phyloP scores from a whole-genome alignment of 768 basidiomycete species.

The Hygrophoropsis aurantiaca region DNA sequence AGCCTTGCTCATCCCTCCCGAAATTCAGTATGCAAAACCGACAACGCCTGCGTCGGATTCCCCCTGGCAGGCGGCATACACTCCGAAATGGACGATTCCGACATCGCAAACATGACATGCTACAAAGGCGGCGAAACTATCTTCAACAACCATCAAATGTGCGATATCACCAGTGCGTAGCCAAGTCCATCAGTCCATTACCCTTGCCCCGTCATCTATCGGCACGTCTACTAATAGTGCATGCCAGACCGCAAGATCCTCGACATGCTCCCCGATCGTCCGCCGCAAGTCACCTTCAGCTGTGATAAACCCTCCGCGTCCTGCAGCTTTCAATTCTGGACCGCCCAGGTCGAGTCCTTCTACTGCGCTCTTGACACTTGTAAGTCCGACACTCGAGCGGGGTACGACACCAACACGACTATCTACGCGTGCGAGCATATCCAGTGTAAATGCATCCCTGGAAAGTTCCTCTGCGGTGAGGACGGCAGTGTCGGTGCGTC shows the following conservation, averaged over 20 bases:
- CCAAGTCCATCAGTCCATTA: background rate
- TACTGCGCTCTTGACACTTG: conserved; percentile 88
- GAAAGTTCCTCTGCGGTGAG: conserved; percentile 92
- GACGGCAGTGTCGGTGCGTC: conserved; percentile 85
- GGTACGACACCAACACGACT: conserved; percentile 70
- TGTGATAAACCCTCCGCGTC: conserved; percentile 64
- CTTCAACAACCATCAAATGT: conserved; percentile 96
- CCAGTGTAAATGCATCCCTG: conserved; percentile 91
- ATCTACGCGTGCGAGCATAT: conserved; percentile 81
- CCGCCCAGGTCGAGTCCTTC: conserved; percentile 90
- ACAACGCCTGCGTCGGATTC: conserved; percentile 79
- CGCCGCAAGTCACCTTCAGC: conserved; percentile 95
- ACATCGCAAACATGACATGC: conserved; percentile 77
- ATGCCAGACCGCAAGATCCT: conserved; percentile 91
- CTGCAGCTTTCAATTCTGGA: conserved; percentile 99
- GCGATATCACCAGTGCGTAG: conserved; percentile 91
- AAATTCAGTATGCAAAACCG: conserved; percentile 75
- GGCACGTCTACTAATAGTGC: background rate
- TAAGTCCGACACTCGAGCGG: conserved; percentile 41
- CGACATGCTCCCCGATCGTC: conserved; percentile 84
- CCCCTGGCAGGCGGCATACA: conserved; percentile 52
- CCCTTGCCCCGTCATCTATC: background rate
- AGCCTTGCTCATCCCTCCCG: conserved; percentile 1
- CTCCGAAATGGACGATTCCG: conserved; percentile 39
- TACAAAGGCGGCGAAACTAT: conserved; percentile 92